phyloP scores from a whole-genome alignment of 768 basidiomycete genomes.

The Epithele typhae region DNA sequence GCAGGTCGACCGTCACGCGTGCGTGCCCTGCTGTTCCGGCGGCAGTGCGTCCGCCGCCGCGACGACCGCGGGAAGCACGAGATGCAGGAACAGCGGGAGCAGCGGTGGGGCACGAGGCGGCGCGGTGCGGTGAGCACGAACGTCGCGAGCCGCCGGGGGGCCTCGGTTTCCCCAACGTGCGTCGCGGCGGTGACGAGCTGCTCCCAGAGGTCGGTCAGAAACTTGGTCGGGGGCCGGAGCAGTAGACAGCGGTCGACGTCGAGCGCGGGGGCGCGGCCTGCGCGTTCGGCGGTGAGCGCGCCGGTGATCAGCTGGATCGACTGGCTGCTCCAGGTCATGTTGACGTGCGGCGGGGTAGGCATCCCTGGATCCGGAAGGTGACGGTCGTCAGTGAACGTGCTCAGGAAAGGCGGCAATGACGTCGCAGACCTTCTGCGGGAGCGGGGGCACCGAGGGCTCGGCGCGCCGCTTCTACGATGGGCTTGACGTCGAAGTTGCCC shows the following conservation, averaged over 20 bases:
- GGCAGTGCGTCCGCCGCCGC: conserved; percentile 51
- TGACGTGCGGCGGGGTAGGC: too few relatives aligned
- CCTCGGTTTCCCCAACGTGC: conserved; percentile 56
- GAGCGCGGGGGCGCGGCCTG: conserved; percentile 59
- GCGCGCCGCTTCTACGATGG: conserved; percentile 36
- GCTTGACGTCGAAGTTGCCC: conserved; percentile 21
- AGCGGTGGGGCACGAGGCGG: conserved; percentile 51
- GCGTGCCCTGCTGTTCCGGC: conserved; percentile 53
- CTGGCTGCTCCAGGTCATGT: conserved; percentile 40
- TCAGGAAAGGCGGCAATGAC: too few relatives aligned
- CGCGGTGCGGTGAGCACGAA: conserved; percentile 66
- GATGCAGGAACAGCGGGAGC: conserved; percentile 69
- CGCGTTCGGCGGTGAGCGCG: conserved; percentile 52
- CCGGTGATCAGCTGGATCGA: conserved; percentile 53
- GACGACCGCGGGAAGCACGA: conserved; percentile 61
- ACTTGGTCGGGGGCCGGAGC: conserved; percentile 51
- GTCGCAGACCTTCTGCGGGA: conserved; percentile 17
- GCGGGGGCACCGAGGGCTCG: conserved; percentile 30
- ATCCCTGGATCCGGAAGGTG: too few relatives aligned
- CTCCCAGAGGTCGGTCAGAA: conserved; percentile 65
- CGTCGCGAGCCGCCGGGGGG: conserved; percentile 59
- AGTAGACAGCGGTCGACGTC: conserved; percentile 67
- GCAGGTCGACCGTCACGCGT: conserved; percentile 51
- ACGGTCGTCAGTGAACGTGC: too few relatives aligned
- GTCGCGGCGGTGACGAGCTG: conserved; percentile 49